Base-by-base conservation (phyloP, 2,329 filamentous ascomycete genomes). In the Calonectria hongkongensis region DNA sequence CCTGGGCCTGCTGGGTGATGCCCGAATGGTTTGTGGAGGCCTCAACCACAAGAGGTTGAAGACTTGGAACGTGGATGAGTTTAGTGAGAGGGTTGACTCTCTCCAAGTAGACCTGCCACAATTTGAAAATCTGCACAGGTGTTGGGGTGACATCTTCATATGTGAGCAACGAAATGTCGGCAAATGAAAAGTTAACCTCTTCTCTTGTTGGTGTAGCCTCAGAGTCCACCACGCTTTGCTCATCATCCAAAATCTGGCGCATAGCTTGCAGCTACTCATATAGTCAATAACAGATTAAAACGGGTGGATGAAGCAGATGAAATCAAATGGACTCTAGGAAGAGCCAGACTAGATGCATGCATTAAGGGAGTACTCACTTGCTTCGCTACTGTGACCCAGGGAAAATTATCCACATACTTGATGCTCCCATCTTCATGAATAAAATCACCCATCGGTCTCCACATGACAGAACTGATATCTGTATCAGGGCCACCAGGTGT, bases 51-150 rank as follows among this genome's bases (percentile, higher is more conserved):
- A 71, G n/a, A 5, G 69, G 69, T 33, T 71, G 69, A 10, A 71
- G 16, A 25, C 54, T 71, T 2, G 69, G 69, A 3, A 63, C 69
- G n/a, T 71, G 69, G 15, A 71, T 56, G 12, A 71, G 43, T n/a
- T 71, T 71, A 36, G 64, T 71, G 3, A 71, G 33, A 28, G 69
- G 69, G 21, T 71, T 71, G 1, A 71, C 69, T 9, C 69, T 67
- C 25, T 71, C 69, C 27, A 63, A 30, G 21, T 67, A 71, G 0
- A 71, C 36, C 64, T 71, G 69, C 69, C 69, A 71, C 21, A 71
- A 54, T 54, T 71, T 71, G 36, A 71, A 71, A 10, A 71, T 51
- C 6, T 71, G 69, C 21, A 71, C 69, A 18, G 69, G 69, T 10
- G 56, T 43, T 51, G 69, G 69, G 2, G 64, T 64, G 15, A 68